A percentile compares a stretch with the other conserved stretches of the same genome.
phyloP scores from a whole-genome alignment of 2,329 filamentous ascomycete species.

The Ophiostoma montium region DNA sequence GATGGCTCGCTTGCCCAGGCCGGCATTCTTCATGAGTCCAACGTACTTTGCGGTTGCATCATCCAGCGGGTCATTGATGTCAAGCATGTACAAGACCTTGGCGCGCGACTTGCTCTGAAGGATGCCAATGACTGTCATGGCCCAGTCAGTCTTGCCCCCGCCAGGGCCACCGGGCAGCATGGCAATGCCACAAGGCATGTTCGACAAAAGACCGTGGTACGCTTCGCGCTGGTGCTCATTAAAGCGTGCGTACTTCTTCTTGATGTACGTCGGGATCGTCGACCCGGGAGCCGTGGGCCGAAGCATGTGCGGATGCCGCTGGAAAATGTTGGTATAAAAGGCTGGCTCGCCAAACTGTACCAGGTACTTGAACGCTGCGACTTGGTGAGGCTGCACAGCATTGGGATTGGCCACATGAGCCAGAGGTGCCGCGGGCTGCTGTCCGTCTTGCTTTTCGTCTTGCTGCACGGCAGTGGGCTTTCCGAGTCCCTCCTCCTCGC shows the following conservation, averaged over 20 bases:
- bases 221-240: constrained; percentile 25
- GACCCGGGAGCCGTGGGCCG: constrained; percentile 7
- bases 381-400: constrained; percentile 11
- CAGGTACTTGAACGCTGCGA: constrained; percentile 14
- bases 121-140: constrained; percentile 26
- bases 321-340: constrained; percentile 13
- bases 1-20: constrained; percentile 17
- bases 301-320: constrained; percentile 14
- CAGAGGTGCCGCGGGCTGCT: background rate
- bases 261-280: constrained; percentile 9
- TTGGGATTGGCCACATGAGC: background rate
- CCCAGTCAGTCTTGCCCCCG: constrained; percentile 34
- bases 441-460: background rate
- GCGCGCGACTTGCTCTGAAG: constrained; percentile 15
- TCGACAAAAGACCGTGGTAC: constrained; percentile 22
- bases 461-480: background rate
- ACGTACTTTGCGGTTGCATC: constrained; percentile 30
- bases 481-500: background rate
- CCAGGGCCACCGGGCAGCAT: constrained; percentile 34
- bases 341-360: constrained; percentile 13
- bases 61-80: constrained; percentile 33
- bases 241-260: constrained; percentile 19
- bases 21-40: constrained; percentile 22
- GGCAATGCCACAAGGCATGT: constrained; percentile 28
- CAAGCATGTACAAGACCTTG: constrained; percentile 30